Evolutionary conservation across 805 yeast genomes (phyloP), one percentile per base, ranked within the genome.

Genomic region (Vanderwaltozyma polyspora): DNA sequence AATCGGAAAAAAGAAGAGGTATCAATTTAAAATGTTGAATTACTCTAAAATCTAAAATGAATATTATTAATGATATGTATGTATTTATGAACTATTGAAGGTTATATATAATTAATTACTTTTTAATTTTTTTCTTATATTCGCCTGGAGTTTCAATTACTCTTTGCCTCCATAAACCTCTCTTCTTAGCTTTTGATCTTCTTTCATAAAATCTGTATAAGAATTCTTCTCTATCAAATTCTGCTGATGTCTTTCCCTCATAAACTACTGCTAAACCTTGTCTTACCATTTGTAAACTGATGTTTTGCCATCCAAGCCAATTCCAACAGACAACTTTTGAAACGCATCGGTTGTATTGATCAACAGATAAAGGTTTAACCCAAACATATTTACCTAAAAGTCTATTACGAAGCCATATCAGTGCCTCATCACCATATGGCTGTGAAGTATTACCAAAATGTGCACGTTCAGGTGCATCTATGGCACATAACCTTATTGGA

Each of bases 391-490:
- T 67, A 1, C 93, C 89, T 35, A 79, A 49, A 2, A 89, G 50
- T 48, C 72, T 80, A 11, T 59, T 45, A 25, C 79, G 64, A 23
- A 91, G 62, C 95, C 95, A 91, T 5, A 49, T 50, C 36, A 87
- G 57, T 0, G 96, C 91, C 45, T 91, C 96, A 27, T 76, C 83
- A 24, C 91, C 74, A 51, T 59, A 81, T 0, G 91, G 89, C 53
- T 91, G 98, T 0, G 94, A 80, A 0, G 93, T 86, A 40, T 81
- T 80, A 1, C 98, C 98, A 57, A 84, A 91, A 62, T 91, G 96
- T 1, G 94, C 72, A 28, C 93, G 64, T 52, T 91, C 98, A 1
- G 98, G 98, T 0, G 98, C 98, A 66, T 91, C 98, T 12, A 89
- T 79, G 0, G 96, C 98, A 57, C 91, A 81, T 15, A 91, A 61